Conservation (phyloP, 331 rosid genomes). For the Spiraea crenata region DNA sequence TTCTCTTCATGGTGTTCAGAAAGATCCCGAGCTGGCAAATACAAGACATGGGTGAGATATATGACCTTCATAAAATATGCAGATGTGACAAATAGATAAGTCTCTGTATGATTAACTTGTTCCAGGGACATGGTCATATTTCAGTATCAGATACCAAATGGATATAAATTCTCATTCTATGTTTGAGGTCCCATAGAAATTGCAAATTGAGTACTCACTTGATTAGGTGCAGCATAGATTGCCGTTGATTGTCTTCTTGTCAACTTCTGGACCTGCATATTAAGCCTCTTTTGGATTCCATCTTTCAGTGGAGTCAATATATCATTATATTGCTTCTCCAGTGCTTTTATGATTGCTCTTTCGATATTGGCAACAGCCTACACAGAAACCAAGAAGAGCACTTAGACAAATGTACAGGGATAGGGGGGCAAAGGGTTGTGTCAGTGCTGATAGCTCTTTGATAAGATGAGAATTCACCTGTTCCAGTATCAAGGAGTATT, state of each 20-base stretch:
- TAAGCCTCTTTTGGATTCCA: conserved; percentile 85
- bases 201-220: conserved; percentile 44
- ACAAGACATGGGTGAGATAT: conserved; percentile 24
- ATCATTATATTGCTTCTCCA: conserved; percentile 86
- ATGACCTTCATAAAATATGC: background rate
- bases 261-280: conserved; percentile 93
- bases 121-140: background rate
- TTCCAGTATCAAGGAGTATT: conserved; percentile 86
- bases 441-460: conserved; percentile 9
- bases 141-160: background rate
- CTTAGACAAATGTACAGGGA: background rate
- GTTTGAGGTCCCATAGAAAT: background rate
- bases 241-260: conserved; percentile 89
- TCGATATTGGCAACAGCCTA: conserved; percentile 86
- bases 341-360: conserved; percentile 87
- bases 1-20: conserved; percentile 89
- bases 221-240: conserved; percentile 69
- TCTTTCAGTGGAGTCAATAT: conserved; percentile 91
- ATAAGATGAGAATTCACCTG: conserved; percentile 48
- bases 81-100: background rate
- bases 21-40: conserved; percentile 72
- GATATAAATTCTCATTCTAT: background rate
- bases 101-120: background rate
- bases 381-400: background rate
- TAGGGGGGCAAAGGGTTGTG: background rate